A percentile compares a stretch with the other conserved stretches of the same genome.
These are phyloP conservation scores for Rubia peregrina DNA, from an alignment of 305 asterid species.

Conservation along the genomic window DNA sequence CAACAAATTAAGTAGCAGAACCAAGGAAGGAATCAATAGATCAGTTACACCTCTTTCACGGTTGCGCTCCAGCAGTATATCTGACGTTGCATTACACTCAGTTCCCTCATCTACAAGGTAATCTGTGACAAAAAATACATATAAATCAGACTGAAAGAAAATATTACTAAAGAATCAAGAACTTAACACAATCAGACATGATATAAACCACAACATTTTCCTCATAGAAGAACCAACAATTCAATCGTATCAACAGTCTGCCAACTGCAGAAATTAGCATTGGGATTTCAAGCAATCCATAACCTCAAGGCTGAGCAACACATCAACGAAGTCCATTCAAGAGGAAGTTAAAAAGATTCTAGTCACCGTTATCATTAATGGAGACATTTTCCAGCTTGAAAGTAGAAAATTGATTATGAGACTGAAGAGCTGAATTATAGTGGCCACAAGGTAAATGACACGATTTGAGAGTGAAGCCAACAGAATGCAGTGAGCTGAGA, in stretches of 20 bases:
- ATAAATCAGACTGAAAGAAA: slow-evolving; percentile 7
- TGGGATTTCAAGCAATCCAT: neutral
- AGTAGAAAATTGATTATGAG: too few species aligned
- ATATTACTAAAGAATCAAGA: slow-evolving; percentile 4
- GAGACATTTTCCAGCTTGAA: neutral
- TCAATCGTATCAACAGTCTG: neutral
- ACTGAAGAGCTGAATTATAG: neutral
- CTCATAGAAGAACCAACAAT: neutral
- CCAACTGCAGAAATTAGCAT: neutral
- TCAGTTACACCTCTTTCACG: slow-evolving; percentile 84
- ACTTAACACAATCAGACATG: neutral
- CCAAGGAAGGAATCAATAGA: slow-evolving; percentile 77
- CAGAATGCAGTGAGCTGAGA: too few species aligned
- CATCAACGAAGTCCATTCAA: neutral
- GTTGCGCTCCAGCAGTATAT: slow-evolving; percentile 84
- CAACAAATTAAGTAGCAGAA: slow-evolving; percentile 72
- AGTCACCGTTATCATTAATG: neutral
- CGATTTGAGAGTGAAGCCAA: neutral
- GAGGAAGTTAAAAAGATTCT: neutral
- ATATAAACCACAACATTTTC: neutral
- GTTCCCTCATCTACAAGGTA: slow-evolving; percentile 94
- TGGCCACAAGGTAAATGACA: neutral
- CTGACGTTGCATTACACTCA: slow-evolving; percentile 87
- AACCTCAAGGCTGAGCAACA: neutral
- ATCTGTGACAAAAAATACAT: slow-evolving; percentile 47